Base-by-base conservation (phyloP, 176 grass and related monocot genomes). In the Saccharum spontaneum region DNA sequence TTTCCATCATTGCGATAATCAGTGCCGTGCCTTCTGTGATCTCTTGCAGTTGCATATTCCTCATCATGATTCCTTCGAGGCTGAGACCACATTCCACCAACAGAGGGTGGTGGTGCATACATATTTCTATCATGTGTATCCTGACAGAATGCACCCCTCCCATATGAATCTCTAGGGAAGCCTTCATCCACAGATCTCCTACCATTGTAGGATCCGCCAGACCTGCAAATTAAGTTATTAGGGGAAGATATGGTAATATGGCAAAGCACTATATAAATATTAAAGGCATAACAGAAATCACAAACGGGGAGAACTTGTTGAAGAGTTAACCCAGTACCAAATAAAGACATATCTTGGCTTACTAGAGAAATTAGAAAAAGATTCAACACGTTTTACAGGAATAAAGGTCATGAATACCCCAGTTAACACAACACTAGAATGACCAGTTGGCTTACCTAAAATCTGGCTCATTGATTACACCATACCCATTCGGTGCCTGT, bases 401-500 rank as follows among this genome's bases (percentile, higher is more conserved):
- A 79, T 46, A 49, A 62, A 28, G 13, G 2, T 44, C 46, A 54
- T 50, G 16, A 65, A 41, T 45, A 74, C 1, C 54, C 66, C 40
- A 69, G 18, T 20, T 36, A 64, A 73, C 14, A 64, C 9, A 67
- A 10, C 61, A 52, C 1, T 34, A 79, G 39, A 24, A 54, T 44
- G 65, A 24, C 15, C 30, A 46, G 68, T 55, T 24, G 18, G 79
- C 80, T 84, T 85, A 94, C 97, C 92, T 94, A 75, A 86, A 99
- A 86, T 94, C 88, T 86, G 90, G 90, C 75, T 90, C 88, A 84
- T 78, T 91, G 76, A 86, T 87, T 62, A 83, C 57, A 76, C 77
- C 89, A 86, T 99, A 99, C 70, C 93, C 90, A 92, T 97, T 94
- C 3, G 86, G 87, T 91, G 94, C 97, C 97, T 99, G 97, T 99